Conservation (phyloP, 225 moss, liverwort and hornwort species). For the Pleurozium schreberi region DNA sequence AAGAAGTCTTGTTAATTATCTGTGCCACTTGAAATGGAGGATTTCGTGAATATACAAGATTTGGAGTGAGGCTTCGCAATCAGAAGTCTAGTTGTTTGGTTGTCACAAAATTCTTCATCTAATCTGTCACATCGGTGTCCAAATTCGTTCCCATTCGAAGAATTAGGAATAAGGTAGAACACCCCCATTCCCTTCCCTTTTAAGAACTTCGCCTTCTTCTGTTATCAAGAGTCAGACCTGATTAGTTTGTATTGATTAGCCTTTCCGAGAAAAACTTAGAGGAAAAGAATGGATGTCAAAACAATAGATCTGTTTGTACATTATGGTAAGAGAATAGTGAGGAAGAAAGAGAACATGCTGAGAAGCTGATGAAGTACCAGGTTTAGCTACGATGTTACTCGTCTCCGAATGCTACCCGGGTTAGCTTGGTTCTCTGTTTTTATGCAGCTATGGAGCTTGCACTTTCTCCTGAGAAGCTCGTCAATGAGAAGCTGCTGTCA, state of each 20-base stretch:
- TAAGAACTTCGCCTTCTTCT: neutral
- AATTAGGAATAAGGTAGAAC: neutral
- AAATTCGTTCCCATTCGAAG: neutral
- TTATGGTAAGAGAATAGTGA: conserved; percentile 71
- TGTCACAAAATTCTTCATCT: neutral
- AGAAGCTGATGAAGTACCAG: conserved; percentile 89
- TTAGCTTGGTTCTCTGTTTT: neutral
- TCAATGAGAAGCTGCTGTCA: conserved; percentile 71
- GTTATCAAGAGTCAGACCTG: neutral
- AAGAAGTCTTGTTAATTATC: neutral
- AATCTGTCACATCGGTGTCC: too few relatives aligned
- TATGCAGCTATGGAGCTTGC: conserved; percentile 82
- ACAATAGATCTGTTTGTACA: conserved; percentile 29
- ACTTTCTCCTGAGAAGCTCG: conserved; percentile 75
- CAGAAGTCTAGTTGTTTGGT: neutral
- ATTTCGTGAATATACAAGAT: neutral
- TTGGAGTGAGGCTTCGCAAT: neutral
- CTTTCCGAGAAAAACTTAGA: neutral
- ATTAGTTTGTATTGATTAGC: neutral
- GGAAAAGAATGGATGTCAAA: neutral
- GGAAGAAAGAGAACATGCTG: conserved; percentile 82
- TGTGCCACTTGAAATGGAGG: neutral
- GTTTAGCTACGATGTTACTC: neutral
- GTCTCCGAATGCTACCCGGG: neutral
- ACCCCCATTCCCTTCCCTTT: neutral